These are phyloP conservation scores for Fusarium nodosum DNA, from an alignment of 2,329 filamentous ascomycete species.

Conservation along the genomic window DNA sequence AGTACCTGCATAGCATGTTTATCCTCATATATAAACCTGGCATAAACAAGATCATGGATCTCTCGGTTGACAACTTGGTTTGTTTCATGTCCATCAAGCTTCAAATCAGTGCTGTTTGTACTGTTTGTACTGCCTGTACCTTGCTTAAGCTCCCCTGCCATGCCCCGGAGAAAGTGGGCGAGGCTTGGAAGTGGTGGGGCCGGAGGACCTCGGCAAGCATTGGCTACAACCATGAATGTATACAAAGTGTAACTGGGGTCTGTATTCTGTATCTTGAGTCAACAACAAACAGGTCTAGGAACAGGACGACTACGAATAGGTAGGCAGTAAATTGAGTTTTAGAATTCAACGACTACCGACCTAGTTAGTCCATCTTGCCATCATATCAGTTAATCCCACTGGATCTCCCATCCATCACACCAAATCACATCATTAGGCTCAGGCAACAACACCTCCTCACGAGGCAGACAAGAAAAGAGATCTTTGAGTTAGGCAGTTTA, in stretches of 20 bases:
- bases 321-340: constrained; percentile 29
- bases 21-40: background rate
- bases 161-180: constrained; percentile 33
- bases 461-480: constrained; percentile 15
- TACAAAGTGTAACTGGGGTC: background rate
- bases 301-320: no score
- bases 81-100: constrained; percentile 12
- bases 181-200: constrained; percentile 30
- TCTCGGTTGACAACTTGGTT: constrained; percentile 4
- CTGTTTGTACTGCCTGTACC: background rate
- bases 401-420: constrained; percentile 3
- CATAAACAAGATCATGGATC: constrained; percentile 8
- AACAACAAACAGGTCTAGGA: background rate
- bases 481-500: background rate
- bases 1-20: background rate
- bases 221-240: background rate
- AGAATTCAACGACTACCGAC: background rate
- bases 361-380: background rate
- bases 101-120: background rate
- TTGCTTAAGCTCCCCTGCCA: constrained; percentile 1
- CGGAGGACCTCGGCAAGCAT: constrained; percentile 29
- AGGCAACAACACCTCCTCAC: constrained; percentile 37
- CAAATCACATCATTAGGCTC: constrained; percentile 32
- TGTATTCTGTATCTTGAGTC: background rate
- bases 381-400: background rate